Evolutionary conservation across 148 eudicot species (phyloP).

Genomic region (Drosera capensis): DNA sequence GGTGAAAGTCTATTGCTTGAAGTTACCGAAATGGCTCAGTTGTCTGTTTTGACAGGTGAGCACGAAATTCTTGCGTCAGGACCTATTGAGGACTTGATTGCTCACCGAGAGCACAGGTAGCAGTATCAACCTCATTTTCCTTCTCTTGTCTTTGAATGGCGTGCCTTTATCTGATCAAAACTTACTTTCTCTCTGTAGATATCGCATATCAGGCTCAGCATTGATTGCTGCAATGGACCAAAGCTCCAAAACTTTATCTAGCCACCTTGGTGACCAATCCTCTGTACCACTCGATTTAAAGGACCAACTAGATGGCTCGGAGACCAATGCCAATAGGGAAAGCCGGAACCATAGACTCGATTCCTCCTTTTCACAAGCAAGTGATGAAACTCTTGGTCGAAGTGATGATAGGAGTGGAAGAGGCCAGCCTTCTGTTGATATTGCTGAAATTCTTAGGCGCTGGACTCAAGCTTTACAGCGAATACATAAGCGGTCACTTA

Average conservation of each 20-base stretch:
- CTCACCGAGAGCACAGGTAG: slow-evolving; percentile 98
- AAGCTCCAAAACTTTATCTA: slow-evolving; percentile 39
- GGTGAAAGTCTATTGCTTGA: not conserved
- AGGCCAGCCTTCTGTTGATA: slow-evolving; percentile 81
- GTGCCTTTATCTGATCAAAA: not conserved
- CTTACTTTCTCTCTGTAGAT: slow-evolving; percentile 31
- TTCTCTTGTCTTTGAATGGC: slow-evolving; percentile 4
- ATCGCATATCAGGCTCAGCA: slow-evolving; percentile 96
- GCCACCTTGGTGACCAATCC: slow-evolving; percentile 32
- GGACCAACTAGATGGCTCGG: slow-evolving; percentile 44
- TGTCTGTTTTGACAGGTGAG: slow-evolving; percentile 74
- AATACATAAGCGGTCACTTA: slow-evolving; percentile 93
- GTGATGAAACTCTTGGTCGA: slow-evolving; percentile 38
- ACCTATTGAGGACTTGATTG: slow-evolving; percentile 93
- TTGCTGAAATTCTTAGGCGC: slow-evolving; percentile 88
- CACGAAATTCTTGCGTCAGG: slow-evolving; percentile 99
- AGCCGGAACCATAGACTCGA: slow-evolving; percentile 18
- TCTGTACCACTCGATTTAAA: slow-evolving; percentile 27
- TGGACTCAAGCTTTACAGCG: slow-evolving; percentile 98
- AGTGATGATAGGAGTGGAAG: slow-evolving; percentile 64
- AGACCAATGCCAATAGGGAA: slow-evolving; percentile 29
- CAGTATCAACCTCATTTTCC: slow-evolving; percentile 1
- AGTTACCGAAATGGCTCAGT: not conserved
- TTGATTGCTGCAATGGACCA: slow-evolving; percentile 95
- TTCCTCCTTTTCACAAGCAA: slow-evolving; percentile 31